Percentiles rank a stretch among this genome's conserved stretches.
Evolutionary conservation across 2,329 filamentous ascomycete species (phyloP).

Genomic region (Verticillium albo-atrum): DNA sequence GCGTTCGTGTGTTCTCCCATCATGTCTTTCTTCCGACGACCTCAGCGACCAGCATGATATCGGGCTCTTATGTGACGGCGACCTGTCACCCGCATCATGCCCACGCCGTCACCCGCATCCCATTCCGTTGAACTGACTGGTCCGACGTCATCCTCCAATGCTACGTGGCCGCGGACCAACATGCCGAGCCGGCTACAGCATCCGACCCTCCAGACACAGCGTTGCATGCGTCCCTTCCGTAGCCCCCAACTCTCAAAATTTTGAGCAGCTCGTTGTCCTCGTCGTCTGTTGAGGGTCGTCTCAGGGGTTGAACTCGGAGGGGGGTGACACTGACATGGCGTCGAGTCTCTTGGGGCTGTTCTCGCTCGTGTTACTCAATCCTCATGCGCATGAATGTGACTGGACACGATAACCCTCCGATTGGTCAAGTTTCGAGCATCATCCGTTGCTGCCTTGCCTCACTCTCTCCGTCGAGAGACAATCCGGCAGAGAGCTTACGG

Average conservation of each 20-base stretch:
- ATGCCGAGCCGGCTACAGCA: not conserved
- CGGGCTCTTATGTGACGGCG: not conserved
- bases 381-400: not conserved
- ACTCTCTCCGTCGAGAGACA: not conserved
- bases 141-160: not conserved
- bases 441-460: not conserved
- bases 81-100: not conserved
- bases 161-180: not conserved
- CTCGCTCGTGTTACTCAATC: constrained; percentile 4
- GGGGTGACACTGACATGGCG: not conserved
- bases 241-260: too few species aligned
- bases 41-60: not conserved
- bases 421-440: not conserved
- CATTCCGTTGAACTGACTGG: not conserved
- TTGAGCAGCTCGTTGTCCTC: not conserved
- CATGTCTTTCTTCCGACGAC: not conserved
- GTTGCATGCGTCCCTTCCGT: too few species aligned
- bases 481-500: not conserved
- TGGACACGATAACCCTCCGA: not conserved
- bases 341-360: not conserved
- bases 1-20: not conserved
- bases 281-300: not conserved
- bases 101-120: not conserved
- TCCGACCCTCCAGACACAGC: not conserved
- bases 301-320: not conserved